Conservation (phyloP, 1,139 yeast genomes). For the Hemisphaericaspora subhashii region DNA sequence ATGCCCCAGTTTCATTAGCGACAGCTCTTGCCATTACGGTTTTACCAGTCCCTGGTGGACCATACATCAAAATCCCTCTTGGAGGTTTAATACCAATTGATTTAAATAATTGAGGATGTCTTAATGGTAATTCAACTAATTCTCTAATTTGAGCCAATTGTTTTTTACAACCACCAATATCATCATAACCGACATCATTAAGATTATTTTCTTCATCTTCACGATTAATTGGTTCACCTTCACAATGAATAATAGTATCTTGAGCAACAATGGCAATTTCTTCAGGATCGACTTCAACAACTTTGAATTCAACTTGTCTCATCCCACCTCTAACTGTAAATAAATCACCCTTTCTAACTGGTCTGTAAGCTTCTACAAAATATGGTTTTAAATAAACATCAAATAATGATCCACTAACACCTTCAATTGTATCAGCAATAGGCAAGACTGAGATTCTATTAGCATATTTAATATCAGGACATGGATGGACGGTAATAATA, state of each 20-base stretch:
- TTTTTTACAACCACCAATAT: constrained; percentile 97
- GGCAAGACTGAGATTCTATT: constrained; percentile 93
- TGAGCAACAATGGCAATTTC: constrained; percentile 98
- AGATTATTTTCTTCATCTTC: constrained; percentile 97
- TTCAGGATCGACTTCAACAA: constrained; percentile 96
- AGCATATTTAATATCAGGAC: constrained; percentile 97
- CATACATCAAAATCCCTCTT: constrained; percentile 94
- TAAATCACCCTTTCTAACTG: constrained; percentile 96
- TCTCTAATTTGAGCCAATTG: constrained; percentile 99
- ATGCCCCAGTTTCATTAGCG: constrained; percentile 98
- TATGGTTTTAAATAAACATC: constrained; percentile 97
- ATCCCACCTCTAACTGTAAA: constrained; percentile 96
- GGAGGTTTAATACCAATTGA: constrained; percentile 98
- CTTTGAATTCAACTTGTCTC: constrained; percentile 99
- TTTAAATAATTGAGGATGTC: constrained; percentile 96
- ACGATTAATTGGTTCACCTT: constrained; percentile 98
- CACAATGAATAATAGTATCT: constrained; percentile 97
- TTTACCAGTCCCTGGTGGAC: constrained; percentile 99
- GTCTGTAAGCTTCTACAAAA: constrained; percentile 98
- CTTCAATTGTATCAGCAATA: constrained; percentile 97
- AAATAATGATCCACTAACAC: constrained; percentile 94
- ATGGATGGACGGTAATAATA: constrained; percentile 85
- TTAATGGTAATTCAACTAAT: constrained; percentile 91
- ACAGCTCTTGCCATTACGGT: constrained; percentile 99
- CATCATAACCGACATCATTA: constrained; percentile 97